Evolutionary conservation across 108 stramenopile genomes (phyloP).

Genomic region (Pseudonitzschia pungens): DNA sequence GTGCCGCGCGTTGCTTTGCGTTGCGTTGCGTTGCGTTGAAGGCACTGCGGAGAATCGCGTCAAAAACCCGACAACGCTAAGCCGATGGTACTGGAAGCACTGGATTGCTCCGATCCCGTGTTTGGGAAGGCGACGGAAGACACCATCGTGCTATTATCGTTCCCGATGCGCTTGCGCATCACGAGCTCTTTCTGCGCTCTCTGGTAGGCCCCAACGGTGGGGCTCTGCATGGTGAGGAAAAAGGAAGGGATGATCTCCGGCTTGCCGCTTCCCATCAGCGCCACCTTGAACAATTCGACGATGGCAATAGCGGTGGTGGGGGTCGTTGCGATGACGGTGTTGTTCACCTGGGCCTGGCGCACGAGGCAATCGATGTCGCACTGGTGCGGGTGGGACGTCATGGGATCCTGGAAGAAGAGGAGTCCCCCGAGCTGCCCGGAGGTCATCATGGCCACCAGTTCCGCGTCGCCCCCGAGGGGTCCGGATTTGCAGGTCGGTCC

Average conservation of each 20-base stretch:
- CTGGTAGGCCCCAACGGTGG: slow-evolving; percentile 5
- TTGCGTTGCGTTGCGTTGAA: too few species aligned
- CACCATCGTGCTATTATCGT: too few species aligned
- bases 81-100: too few species aligned
- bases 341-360: slow-evolving; percentile 27
- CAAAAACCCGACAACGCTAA: too few species aligned
- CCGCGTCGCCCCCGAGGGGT: slow-evolving; percentile 42
- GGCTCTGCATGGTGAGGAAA: neutral
- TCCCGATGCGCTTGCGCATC: too few species aligned
- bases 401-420: slow-evolving; percentile 40
- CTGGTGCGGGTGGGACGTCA: slow-evolving; percentile 38
- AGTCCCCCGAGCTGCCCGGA: slow-evolving; percentile 33
- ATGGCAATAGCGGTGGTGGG: slow-evolving; percentile 30
- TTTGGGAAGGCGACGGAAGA: too few species aligned
- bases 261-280: neutral
- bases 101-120: too few species aligned
- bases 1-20: too few species aligned
- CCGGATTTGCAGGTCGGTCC: slow-evolving; percentile 35
- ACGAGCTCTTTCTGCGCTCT: neutral
- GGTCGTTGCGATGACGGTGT: slow-evolving; percentile 28
- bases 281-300: slow-evolving; percentile 14
- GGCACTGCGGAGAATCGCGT: too few species aligned
- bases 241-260: slow-evolving; percentile 4
- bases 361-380: slow-evolving; percentile 38
- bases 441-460: slow-evolving; percentile 34